Conservation (phyloP, 306 rosid species). For the Leucaena leucocephala region DNA sequence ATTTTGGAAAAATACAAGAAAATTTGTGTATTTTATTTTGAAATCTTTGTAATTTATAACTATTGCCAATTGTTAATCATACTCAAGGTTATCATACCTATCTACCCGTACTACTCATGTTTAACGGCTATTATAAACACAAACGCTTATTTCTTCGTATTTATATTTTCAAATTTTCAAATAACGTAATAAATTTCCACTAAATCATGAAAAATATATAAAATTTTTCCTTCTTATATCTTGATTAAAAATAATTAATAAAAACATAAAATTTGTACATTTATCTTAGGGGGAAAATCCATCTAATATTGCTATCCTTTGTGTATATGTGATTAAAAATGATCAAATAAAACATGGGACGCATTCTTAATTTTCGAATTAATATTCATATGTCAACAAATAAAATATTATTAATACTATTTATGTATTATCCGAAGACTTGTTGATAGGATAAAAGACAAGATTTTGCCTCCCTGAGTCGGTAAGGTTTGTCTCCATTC, state of each 20-base stretch:
- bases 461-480: neutral
- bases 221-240: neutral
- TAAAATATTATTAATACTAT: neutral
- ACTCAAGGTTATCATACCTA: no score
- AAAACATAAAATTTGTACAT: no score
- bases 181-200: neutral
- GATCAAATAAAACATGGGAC: no score
- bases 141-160: neutral
- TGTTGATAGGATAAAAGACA: neutral
- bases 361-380: no score
- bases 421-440: neutral
- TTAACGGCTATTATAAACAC: neutral
- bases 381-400: neutral
- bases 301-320: no score
- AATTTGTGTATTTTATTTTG: no score
- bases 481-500: conserved; percentile 27
- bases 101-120: neutral
- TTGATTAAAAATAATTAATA: neutral
- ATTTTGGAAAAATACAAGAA: neutral
- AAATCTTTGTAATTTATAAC: no score
- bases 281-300: no score
- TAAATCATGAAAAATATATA: neutral
- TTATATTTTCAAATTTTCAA: neutral
- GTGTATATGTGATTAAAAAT: no score
- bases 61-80: no score